Base-by-base conservation (phyloP, 108 stramenopile genomes). In the Chaetoceros tenuissimus region DNA sequence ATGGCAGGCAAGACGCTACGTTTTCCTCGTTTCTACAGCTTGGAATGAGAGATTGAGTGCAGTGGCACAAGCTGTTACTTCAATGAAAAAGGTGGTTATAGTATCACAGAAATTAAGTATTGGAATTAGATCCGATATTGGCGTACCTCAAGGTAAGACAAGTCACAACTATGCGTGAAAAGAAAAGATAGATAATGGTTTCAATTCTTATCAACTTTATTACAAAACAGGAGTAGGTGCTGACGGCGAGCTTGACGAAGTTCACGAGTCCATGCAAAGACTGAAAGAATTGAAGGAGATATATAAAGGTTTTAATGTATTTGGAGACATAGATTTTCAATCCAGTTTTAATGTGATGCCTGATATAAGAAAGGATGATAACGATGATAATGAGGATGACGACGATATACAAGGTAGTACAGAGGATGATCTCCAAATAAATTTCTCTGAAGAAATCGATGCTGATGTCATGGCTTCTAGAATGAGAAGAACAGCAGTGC, bases 31-130 rank as follows among this genome's bases (percentile, higher is more conserved):
- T 0, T 72, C 78, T 5, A 84, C 84, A 13, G 86, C 92, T 22
- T 94, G 92, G 92, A 94, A 94, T 59, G 92, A 94, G 55, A 73
- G 87, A 48, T 69, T 94, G 1, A 81, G 74, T 53, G 84, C 84
- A 28, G 80, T 81, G 43, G 92, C 88, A 18, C 75, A 84, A 49
- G 88, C 88, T 21, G 79, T 94, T 23, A 63, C 81, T 43, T 84
- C 92, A 24, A 94, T 94, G 92, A 94, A 84, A 57, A 90, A 88
- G 55, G 68, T 94, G 8, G 62, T 67, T 24, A 62, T 64, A 17
- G 63, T 64, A 17, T 44, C 60, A 25, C 46, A 44, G 3, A 51
- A 67, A 30, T 46, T 64, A 22, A 53, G 31, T 24, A 67, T 64
- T 24, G 67, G 79, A 25, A 64, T 64, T 5, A 67, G 82, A 24